These are phyloP conservation scores for Malassezia equina DNA, from an alignment of 1,284 basidiomycete species.

Conservation along the genomic window DNA sequence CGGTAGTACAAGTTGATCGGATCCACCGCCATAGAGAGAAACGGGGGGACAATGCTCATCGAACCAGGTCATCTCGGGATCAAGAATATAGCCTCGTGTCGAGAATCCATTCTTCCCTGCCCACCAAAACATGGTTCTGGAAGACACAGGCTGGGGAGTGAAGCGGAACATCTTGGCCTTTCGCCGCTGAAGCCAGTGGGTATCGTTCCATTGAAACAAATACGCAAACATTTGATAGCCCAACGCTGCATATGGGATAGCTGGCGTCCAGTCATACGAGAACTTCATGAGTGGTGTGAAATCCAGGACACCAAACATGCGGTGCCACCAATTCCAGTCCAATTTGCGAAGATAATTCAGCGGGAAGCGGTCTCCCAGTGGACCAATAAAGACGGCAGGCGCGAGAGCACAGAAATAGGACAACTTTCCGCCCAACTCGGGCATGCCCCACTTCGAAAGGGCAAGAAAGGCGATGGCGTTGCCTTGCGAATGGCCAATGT, in stretches of 20 bases:
- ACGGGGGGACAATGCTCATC: slow-evolving; percentile 57
- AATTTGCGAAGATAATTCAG: slow-evolving; percentile 48
- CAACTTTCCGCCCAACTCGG: slow-evolving; percentile 54
- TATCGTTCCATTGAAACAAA: slow-evolving; percentile 58
- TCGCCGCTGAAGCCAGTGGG: slow-evolving; percentile 54
- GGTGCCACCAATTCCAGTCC: slow-evolving; percentile 55
- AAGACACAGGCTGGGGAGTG: slow-evolving; percentile 57
- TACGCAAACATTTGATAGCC: slow-evolving; percentile 57
- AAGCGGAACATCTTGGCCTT: slow-evolving; percentile 61
- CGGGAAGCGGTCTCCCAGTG: slow-evolving; percentile 56
- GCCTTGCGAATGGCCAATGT: slow-evolving; percentile 57
- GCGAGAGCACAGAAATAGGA: slow-evolving; percentile 57
- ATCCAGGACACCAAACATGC: slow-evolving; percentile 57
- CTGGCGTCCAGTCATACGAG: slow-evolving; percentile 56
- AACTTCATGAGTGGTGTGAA: slow-evolving; percentile 58
- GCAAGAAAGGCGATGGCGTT: slow-evolving; percentile 51
- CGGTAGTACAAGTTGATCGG: slow-evolving; percentile 42
- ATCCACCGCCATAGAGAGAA: slow-evolving; percentile 53
- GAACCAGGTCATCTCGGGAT: slow-evolving; percentile 53
- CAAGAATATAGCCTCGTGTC: slow-evolving; percentile 55
- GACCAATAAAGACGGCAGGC: slow-evolving; percentile 58
- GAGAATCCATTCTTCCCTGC: slow-evolving; percentile 58
- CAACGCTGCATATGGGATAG: slow-evolving; percentile 48
- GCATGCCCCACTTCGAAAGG: slow-evolving; percentile 54
- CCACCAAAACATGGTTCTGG: slow-evolving; percentile 55